Conservation (phyloP, 345 rosid species). For the Populus ilicifolia region DNA sequence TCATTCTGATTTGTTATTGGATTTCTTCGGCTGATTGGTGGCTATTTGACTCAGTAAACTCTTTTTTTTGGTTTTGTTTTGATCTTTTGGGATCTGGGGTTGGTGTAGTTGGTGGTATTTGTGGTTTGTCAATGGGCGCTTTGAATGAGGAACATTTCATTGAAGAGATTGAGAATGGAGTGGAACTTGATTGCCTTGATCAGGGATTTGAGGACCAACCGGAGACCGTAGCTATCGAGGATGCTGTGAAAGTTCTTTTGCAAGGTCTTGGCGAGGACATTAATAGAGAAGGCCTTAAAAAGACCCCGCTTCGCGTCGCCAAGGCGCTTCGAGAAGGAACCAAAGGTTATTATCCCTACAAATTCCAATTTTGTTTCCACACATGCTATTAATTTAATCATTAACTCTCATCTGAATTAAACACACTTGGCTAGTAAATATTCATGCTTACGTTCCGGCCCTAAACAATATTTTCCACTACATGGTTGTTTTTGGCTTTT, state of each 20-base stretch:
- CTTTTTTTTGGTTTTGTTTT: neutral
- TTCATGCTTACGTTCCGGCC: neutral
- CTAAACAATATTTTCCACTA: neutral
- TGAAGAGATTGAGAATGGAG: constrained; percentile 53
- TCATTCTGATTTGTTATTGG: neutral
- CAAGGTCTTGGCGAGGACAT: constrained; percentile 79
- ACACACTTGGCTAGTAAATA: neutral
- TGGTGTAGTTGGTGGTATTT: constrained; percentile 14
- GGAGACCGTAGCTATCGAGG: constrained; percentile 63
- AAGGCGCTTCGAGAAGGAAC: constrained; percentile 85
- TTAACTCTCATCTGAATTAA: neutral
- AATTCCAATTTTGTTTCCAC: neutral
- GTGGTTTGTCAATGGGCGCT: constrained; percentile 60
- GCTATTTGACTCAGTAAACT: neutral
- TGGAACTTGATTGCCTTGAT: constrained; percentile 40
- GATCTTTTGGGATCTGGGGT: constrained; percentile 27
- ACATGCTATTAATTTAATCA: neutral
- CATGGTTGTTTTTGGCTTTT: neutral
- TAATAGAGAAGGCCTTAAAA: constrained; percentile 78
- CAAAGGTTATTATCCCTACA: constrained; percentile 41
- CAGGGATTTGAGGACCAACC: constrained; percentile 52
- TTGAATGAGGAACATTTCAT: constrained; percentile 62
- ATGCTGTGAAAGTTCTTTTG: constrained; percentile 75
- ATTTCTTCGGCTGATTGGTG: neutral
- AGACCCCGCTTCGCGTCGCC: constrained; percentile 93